Conservation (phyloP, 768 basidiomycete genomes). For the Suillus brevipes region DNA sequence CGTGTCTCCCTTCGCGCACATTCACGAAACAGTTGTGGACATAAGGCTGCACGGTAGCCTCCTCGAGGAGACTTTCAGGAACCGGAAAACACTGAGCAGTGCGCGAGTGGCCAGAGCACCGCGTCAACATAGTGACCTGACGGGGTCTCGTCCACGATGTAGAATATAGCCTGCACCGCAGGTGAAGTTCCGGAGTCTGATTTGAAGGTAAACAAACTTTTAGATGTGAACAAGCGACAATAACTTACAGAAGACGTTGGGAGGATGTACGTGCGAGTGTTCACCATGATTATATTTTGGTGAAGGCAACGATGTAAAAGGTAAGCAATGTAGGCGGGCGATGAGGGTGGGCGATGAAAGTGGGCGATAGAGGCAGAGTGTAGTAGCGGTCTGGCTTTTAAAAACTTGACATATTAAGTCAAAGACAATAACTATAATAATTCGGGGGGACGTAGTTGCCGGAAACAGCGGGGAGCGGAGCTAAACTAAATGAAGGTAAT, state of each 20-base stretch:
- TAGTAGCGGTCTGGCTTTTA: too few species aligned
- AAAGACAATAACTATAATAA: neutral
- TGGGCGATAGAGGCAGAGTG: too few species aligned
- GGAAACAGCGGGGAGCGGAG: neutral
- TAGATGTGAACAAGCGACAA: neutral
- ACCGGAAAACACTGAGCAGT: conserved; percentile 2
- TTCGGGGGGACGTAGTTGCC: too few species aligned
- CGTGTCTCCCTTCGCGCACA: neutral
- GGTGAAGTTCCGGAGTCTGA: conserved; percentile 8
- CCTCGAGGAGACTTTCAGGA: conserved; percentile 9
- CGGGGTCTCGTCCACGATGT: neutral
- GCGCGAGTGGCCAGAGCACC: neutral
- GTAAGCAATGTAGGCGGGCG: too few species aligned
- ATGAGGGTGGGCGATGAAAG: too few species aligned
- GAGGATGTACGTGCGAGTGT: conserved; percentile 4
- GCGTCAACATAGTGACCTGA: conserved; percentile 4
- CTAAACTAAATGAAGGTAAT: too few species aligned
- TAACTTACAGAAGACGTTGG: neutral
- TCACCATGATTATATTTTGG: neutral
- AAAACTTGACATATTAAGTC: too few species aligned
- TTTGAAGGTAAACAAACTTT: neutral
- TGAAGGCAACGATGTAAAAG: too few species aligned
- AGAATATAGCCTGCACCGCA: conserved; percentile 9
- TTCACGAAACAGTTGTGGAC: conserved; percentile 12
- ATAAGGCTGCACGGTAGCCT: conserved; percentile 8